These are phyloP conservation scores for Aschersonia sp. DNA, from an alignment of 2,329 filamentous ascomycete genomes.

Conservation along the genomic window DNA sequence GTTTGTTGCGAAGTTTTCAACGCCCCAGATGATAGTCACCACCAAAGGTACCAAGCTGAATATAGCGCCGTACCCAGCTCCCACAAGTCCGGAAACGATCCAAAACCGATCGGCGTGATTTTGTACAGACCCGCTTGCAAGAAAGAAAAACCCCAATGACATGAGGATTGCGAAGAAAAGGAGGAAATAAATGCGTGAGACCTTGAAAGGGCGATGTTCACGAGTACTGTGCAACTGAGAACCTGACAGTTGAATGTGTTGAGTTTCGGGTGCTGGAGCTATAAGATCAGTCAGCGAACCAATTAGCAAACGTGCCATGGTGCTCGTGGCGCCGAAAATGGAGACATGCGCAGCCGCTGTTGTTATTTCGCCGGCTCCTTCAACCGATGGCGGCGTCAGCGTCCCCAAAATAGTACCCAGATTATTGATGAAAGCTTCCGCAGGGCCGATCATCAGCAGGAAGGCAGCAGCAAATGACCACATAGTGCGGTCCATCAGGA, in stretches of 20 bases:
- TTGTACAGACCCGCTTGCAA: constrained; percentile 64
- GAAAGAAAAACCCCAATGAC: constrained; percentile 59
- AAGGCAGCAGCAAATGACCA: constrained; percentile 88
- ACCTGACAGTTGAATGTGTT: constrained; percentile 32
- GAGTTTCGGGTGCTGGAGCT: constrained; percentile 50
- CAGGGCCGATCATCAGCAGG: constrained; percentile 82
- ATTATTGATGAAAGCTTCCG: constrained; percentile 98
- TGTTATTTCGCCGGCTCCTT: constrained; percentile 28
- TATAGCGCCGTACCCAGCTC: constrained; percentile 81
- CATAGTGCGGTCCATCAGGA: constrained; percentile 83
- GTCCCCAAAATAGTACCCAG: constrained; percentile 87
- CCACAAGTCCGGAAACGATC: constrained; percentile 69
- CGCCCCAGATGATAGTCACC: constrained; percentile 93
- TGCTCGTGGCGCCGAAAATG: constrained; percentile 81
- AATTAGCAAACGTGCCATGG: constrained; percentile 75
- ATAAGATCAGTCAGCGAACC: constrained; percentile 81
- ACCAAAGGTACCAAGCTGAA: constrained; percentile 86
- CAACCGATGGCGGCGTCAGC: constrained; percentile 45
- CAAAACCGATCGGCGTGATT: constrained; percentile 68
- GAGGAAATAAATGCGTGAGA: constrained; percentile 72
- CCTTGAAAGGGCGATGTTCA: constrained; percentile 27
- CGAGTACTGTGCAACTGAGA: constrained; percentile 9
- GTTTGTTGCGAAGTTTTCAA: constrained; percentile 96
- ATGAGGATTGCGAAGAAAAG: constrained; percentile 60
- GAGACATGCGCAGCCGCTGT: constrained; percentile 80